Percentiles rank a stretch among this genome's conserved stretches.
Conservation (phyloP, 2,329 filamentous ascomycete species). For the Pseudocercospora ulei region DNA sequence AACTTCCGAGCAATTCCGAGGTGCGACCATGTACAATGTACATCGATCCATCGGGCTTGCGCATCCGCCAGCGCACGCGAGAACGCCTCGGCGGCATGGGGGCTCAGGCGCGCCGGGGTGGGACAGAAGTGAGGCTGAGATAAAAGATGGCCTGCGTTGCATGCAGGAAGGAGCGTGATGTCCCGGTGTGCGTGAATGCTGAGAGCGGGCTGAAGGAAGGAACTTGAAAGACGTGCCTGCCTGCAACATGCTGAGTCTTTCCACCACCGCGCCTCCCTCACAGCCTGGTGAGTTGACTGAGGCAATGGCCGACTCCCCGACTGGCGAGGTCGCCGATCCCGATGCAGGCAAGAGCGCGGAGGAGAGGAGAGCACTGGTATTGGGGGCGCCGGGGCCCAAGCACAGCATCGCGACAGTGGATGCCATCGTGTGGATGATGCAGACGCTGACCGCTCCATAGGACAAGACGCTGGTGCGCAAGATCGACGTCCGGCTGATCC, state of each 20-base stretch:
- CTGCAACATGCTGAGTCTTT: background rate
- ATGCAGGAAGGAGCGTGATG: background rate
- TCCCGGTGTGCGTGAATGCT: too few relatives aligned
- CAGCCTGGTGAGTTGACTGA: too few relatives aligned
- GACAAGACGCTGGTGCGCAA: slow-evolving; percentile 45
- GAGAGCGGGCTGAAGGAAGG: too few relatives aligned
- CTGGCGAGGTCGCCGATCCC: slow-evolving; percentile 10
- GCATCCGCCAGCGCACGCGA: too few relatives aligned
- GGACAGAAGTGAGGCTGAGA: slow-evolving; percentile 6
- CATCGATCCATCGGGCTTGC: too few relatives aligned
- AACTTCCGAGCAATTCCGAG: too few relatives aligned
- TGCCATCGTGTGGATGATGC: too few relatives aligned
- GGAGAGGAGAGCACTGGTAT: slow-evolving; percentile 9
- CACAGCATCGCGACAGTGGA: too few relatives aligned
- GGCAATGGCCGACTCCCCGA: slow-evolving; percentile 11
- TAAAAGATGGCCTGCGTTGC: too few relatives aligned
- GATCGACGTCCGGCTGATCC: slow-evolving; percentile 45
- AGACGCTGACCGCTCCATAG: slow-evolving; percentile 27
- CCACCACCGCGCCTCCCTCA: background rate
- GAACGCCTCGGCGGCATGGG: background rate
- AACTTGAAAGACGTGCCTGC: too few relatives aligned
- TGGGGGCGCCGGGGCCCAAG: background rate
- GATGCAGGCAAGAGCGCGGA: slow-evolving; percentile 14
- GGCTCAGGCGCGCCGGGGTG: background rate
- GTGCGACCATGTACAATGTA: too few relatives aligned